Evolutionary conservation across 768 basidiomycete species (phyloP).

Genomic region (Gelatoporia subvermispora): DNA sequence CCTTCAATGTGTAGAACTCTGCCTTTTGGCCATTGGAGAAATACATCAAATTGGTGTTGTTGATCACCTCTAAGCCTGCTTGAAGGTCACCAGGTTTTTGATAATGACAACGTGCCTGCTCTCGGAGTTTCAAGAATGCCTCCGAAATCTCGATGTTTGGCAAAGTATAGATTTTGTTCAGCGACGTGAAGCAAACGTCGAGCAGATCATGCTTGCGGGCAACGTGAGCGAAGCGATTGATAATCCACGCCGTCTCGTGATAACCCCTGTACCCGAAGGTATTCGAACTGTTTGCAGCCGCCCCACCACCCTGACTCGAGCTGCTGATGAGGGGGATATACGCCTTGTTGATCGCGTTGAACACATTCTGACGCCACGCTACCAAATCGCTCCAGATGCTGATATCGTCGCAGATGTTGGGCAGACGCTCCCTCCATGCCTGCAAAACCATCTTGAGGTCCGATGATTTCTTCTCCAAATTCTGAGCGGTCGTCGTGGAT

Average conservation of each 20-base stretch:
- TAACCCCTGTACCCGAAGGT: constrained; percentile 94
- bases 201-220: constrained; percentile 94
- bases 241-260: constrained; percentile 99
- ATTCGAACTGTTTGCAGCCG: constrained; percentile 54
- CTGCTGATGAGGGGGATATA: constrained; percentile 84
- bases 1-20: constrained; percentile 97
- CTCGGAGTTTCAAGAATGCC: constrained; percentile 96
- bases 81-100: constrained; percentile 91
- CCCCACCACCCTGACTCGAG: constrained; percentile 42
- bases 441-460: constrained; percentile 96
- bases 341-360: constrained; percentile 92
- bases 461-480: constrained; percentile 90
- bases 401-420: constrained; percentile 95
- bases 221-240: constrained; percentile 98
- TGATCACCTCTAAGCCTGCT: constrained; percentile 96
- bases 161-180: constrained; percentile 97
- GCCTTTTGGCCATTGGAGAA: constrained; percentile 94
- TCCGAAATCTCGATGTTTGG: constrained; percentile 99
- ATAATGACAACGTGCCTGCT: constrained; percentile 97
- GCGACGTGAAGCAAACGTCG: constrained; percentile 90
- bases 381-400: constrained; percentile 99
- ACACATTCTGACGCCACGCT: constrained; percentile 98
- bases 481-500: constrained; percentile 77
- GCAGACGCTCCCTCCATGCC: constrained; percentile 95
- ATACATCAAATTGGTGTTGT: constrained; percentile 98